A percentile compares a stretch with the other conserved stretches of the same genome.
These are phyloP conservation scores for Sporisorium sorghi DNA, from an alignment of 1,284 basidiomycete genomes.

Conservation along the genomic window DNA sequence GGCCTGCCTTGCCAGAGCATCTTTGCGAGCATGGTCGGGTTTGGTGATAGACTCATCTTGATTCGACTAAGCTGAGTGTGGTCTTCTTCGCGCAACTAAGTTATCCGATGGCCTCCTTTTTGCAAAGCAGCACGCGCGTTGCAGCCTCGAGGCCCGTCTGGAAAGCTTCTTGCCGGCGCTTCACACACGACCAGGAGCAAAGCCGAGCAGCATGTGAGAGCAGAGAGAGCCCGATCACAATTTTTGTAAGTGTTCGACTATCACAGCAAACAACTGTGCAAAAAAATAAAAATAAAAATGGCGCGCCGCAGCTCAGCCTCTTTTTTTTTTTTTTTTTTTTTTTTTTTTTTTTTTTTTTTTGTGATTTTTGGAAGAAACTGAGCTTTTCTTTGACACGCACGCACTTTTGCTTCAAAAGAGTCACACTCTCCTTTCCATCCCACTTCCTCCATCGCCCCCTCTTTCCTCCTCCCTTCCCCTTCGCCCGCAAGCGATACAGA, in stretches of 20 bases:
- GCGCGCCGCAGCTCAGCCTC: neutral
- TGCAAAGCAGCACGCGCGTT: neutral
- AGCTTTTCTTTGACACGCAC: constrained; percentile 2
- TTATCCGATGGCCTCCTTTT: neutral
- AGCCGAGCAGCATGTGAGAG: neutral
- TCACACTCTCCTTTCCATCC: neutral
- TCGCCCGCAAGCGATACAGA: neutral
- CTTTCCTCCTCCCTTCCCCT: neutral
- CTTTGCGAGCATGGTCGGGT: neutral
- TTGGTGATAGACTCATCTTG: neutral
- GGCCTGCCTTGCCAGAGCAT: too few relatives aligned
- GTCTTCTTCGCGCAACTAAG: too few relatives aligned
- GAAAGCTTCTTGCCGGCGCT: too few relatives aligned
- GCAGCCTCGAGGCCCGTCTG: too few relatives aligned
- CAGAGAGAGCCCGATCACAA: neutral
- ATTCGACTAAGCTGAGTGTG: neutral
- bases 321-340: too few relatives aligned
- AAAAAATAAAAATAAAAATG: too few relatives aligned
- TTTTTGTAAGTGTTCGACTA: neutral
- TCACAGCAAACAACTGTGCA: neutral
- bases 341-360: too few relatives aligned
- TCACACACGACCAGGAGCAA: too few relatives aligned
- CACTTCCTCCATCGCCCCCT: constrained; percentile 2
- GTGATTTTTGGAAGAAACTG: neutral
- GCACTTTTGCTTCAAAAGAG: neutral